Evolutionary conservation across 2,329 filamentous ascomycete species (phyloP).

Genomic region (Cercospora citrullina): DNA sequence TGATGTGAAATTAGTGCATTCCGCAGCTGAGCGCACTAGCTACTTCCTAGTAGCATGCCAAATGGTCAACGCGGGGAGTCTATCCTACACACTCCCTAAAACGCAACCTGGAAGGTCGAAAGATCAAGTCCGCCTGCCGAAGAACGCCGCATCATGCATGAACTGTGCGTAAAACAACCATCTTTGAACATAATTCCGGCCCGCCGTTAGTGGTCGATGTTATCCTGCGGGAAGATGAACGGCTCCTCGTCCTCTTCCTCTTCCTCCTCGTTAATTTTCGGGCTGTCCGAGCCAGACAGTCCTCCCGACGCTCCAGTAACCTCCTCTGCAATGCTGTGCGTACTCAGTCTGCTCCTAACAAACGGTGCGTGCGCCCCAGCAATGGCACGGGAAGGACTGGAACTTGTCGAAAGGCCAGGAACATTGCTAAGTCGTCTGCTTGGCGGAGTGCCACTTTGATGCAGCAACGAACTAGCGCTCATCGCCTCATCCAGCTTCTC

Average conservation of each 20-base stretch:
- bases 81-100: background rate
- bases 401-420: conserved; percentile 73
- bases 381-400: conserved; percentile 81
- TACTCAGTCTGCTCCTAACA: conserved; percentile 88
- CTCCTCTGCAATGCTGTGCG: conserved; percentile 75
- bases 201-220: conserved; percentile 18
- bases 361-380: conserved; percentile 77
- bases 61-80: background rate
- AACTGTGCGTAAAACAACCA: conserved; percentile 9
- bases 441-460: conserved; percentile 76
- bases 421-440: conserved; percentile 70
- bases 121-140: background rate
- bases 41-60: background rate
- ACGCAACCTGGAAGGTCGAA: background rate
- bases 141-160: background rate
- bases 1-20: background rate
- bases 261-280: conserved; percentile 26
- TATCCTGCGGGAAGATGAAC: conserved; percentile 33
- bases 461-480: conserved; percentile 82
- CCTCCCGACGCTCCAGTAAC: conserved; percentile 34
- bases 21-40: background rate
- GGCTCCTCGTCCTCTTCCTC: conserved; percentile 34
- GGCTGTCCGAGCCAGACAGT: conserved; percentile 28
- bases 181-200: background rate
- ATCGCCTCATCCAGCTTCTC: conserved; percentile 82